Conservation (phyloP, 176 grass and related monocot species). For the Zea luxurians region DNA sequence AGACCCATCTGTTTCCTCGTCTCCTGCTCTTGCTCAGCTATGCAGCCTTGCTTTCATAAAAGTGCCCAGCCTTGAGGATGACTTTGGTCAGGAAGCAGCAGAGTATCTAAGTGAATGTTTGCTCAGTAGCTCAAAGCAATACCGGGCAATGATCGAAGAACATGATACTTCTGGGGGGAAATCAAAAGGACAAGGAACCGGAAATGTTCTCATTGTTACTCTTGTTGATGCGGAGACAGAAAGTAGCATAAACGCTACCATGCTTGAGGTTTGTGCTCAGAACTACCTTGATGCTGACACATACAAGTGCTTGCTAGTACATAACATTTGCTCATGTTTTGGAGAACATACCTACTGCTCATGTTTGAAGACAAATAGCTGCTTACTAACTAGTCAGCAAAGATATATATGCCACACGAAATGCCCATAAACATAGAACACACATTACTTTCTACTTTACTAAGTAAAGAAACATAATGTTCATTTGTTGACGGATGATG, state of each 20-base stretch:
- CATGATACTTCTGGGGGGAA: conserved; percentile 78
- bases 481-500: background rate
- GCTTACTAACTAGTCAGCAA: background rate
- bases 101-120: conserved; percentile 79
- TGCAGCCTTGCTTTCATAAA: conserved; percentile 89
- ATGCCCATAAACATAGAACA: background rate
- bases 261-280: conserved; percentile 76
- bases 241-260: conserved; percentile 82
- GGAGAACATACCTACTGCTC: background rate
- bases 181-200: conserved; percentile 84
- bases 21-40: conserved; percentile 79
- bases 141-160: conserved; percentile 89
- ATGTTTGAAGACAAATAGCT: background rate
- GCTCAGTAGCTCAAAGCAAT: conserved; percentile 74
- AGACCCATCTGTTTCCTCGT: conserved; percentile 61
- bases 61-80: conserved; percentile 69
- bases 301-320: background rate
- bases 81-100: conserved; percentile 86
- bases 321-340: background rate
- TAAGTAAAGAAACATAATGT: no score
- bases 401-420: background rate
- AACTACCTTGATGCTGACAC: background rate
- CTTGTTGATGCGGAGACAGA: conserved; percentile 74
- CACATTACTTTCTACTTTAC: background rate
- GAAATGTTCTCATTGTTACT: conserved; percentile 68